These are phyloP conservation scores for Peronospora destructor DNA, from an alignment of 352 stramenopile genomes.

Conservation along the genomic window DNA sequence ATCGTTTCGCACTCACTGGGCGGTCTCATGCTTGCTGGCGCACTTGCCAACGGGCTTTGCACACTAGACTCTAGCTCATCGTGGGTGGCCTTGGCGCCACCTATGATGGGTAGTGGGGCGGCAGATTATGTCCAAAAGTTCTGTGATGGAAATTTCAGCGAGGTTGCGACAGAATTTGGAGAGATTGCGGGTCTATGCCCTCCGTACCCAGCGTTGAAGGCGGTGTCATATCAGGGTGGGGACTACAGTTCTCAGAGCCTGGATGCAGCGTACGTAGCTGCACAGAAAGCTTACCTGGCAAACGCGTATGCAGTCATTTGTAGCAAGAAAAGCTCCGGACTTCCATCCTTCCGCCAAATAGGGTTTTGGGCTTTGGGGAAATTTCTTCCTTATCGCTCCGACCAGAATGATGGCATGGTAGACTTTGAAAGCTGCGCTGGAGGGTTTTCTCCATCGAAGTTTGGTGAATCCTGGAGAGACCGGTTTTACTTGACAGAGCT, in stretches of 20 bases:
- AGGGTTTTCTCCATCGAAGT: conserved; percentile 24
- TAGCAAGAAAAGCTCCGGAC: conserved; percentile 25
- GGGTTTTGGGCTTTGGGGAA: conserved; percentile 20
- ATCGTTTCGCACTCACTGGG: conserved; percentile 24
- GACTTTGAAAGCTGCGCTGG: conserved; percentile 26
- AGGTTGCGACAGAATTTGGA: conserved; percentile 20
- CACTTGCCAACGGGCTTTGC: conserved; percentile 17
- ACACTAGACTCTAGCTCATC: conserved; percentile 17
- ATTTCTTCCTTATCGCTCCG: conserved; percentile 28
- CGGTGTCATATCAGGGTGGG: conserved; percentile 28
- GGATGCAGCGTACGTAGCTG: conserved; percentile 21
- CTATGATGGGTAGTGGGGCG: conserved; percentile 29
- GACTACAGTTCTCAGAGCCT: conserved; percentile 18
- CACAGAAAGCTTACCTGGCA: conserved; percentile 23
- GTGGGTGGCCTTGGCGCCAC: conserved; percentile 25
- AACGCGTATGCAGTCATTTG: conserved; percentile 36
- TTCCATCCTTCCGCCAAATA: conserved; percentile 26
- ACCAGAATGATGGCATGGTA: conserved; percentile 27
- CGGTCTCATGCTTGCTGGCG: conserved; percentile 13
- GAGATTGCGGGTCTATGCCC: conserved; percentile 29
- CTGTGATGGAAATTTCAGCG: conserved; percentile 23
- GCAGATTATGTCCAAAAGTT: conserved; percentile 26
- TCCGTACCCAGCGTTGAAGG: conserved; percentile 24
- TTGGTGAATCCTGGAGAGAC: conserved; percentile 23
- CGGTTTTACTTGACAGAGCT: conserved; percentile 29